Conservation (phyloP, 169 alveolate genomes). For the Plasmodium gallinaceum region DNA sequence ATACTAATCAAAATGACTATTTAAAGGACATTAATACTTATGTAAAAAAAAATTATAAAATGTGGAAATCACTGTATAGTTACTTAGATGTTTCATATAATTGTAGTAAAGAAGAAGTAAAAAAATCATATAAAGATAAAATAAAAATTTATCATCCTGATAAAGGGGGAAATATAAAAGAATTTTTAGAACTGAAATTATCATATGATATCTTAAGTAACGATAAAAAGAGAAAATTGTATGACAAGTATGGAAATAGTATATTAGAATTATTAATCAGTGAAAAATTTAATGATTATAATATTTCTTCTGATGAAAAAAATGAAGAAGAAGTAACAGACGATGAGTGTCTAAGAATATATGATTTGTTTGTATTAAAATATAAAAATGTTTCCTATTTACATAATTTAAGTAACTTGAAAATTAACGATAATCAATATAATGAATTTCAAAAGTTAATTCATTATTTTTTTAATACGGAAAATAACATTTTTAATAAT, state of each 20-base stretch:
- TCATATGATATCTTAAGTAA: constrained; percentile 63
- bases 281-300: constrained; percentile 59
- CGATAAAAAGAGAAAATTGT: constrained; percentile 66
- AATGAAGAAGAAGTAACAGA: constrained; percentile 31
- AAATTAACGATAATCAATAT: constrained; percentile 52
- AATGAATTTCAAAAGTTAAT: constrained; percentile 67
- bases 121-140: constrained; percentile 72
- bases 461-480: constrained; percentile 40
- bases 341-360: constrained; percentile 40
- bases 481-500: constrained; percentile 38
- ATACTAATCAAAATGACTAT: neutral
- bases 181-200: constrained; percentile 58
- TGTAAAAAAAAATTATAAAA: constrained; percentile 31
- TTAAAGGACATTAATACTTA: constrained; percentile 12
- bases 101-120: constrained; percentile 47
- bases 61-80: constrained; percentile 40
- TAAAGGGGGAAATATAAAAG: constrained; percentile 62
- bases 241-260: constrained; percentile 74
- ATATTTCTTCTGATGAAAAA: constrained; percentile 66
- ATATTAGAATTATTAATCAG: constrained; percentile 66
- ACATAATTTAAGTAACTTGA: constrained; percentile 37
- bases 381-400: constrained; percentile 58
- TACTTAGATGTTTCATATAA: constrained; percentile 55
- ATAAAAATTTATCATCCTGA: constrained; percentile 71
- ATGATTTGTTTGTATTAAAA: constrained; percentile 58